Evolutionary conservation across 228 moss, liverwort and hornwort species (phyloP).

Genomic region (Sphagnum magellanicum): DNA sequence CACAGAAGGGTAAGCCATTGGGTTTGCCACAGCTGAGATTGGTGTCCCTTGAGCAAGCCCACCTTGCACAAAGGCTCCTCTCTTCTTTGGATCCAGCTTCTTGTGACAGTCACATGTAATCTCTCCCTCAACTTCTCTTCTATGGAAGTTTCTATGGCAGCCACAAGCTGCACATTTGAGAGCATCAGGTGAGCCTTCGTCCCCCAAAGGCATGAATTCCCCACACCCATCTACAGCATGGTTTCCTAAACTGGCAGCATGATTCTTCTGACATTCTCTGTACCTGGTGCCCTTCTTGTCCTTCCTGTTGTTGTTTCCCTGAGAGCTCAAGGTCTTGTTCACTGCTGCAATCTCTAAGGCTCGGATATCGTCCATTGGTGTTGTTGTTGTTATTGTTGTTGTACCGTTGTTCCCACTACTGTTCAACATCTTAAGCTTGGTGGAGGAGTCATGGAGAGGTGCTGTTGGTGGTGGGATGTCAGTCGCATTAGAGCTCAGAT

Average conservation of each 20-base stretch:
- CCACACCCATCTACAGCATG: conserved; percentile 98
- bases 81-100: conserved; percentile 60
- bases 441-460: conserved; percentile 79
- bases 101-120: conserved; percentile 79
- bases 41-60: conserved; percentile 29
- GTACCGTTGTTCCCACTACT: conserved; percentile 52
- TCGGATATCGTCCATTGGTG: conserved; percentile 75
- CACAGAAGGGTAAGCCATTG: conserved; percentile 62
- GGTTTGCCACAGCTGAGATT: background rate
- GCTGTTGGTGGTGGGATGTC: conserved; percentile 91
- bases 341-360: conserved; percentile 38
- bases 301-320: conserved; percentile 23
- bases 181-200: conserved; percentile 81
- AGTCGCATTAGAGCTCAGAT: conserved; percentile 88
- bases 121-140: conserved; percentile 91
- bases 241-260: conserved; percentile 86
- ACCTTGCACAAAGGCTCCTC: conserved; percentile 32
- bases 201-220: conserved; percentile 97
- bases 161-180: conserved; percentile 97
- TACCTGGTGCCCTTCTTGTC: conserved; percentile 79
- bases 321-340: no score
- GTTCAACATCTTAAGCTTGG: conserved; percentile 86
- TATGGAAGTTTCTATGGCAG: conserved; percentile 96
- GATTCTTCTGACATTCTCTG: conserved; percentile 96
- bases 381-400: no score